Evolutionary conservation across 1,139 yeast species (phyloP).

Genomic region (Suhomyces ambrosiae): DNA sequence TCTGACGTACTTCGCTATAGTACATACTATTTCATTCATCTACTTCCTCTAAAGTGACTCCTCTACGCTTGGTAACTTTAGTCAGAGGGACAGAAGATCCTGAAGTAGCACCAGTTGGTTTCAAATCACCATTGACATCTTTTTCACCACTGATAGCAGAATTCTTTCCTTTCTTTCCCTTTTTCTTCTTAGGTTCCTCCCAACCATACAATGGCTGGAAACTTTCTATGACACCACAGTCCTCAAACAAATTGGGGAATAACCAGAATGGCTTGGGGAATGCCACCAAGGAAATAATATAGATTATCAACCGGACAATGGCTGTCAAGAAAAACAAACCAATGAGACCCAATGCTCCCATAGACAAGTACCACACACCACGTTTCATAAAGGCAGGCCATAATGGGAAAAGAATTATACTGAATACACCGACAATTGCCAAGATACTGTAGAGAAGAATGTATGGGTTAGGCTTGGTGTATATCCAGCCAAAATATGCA

Average conservation of each 20-base stretch:
- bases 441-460: slow-evolving; percentile 64
- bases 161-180: slow-evolving; percentile 23
- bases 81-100: slow-evolving; percentile 19
- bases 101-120: slow-evolving; percentile 7
- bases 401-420: slow-evolving; percentile 86
- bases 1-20: too few relatives aligned
- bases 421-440: slow-evolving; percentile 67
- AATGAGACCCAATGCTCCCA: slow-evolving; percentile 73
- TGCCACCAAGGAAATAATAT: slow-evolving; percentile 59
- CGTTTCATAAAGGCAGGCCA: slow-evolving; percentile 93
- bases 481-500: slow-evolving; percentile 85
- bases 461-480: slow-evolving; percentile 73
- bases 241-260: slow-evolving; percentile 94
- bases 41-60: slow-evolving; percentile 47
- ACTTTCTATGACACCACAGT: slow-evolving; percentile 91
- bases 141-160: too few relatives aligned
- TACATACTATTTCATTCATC: slow-evolving; percentile 40
- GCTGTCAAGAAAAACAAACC: slow-evolving; percentile 79
- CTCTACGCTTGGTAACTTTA: slow-evolving; percentile 17
- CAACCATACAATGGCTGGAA: slow-evolving; percentile 88
- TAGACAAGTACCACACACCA: slow-evolving; percentile 89
- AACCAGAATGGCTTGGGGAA: slow-evolving; percentile 83
- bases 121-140: too few relatives aligned
- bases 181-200: slow-evolving; percentile 57
- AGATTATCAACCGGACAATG: slow-evolving; percentile 73